Percentiles rank a stretch among this genome's conserved stretches.
Conservation (phyloP, 2,329 filamentous ascomycete species). For the Beauveria pseudobassiana region DNA sequence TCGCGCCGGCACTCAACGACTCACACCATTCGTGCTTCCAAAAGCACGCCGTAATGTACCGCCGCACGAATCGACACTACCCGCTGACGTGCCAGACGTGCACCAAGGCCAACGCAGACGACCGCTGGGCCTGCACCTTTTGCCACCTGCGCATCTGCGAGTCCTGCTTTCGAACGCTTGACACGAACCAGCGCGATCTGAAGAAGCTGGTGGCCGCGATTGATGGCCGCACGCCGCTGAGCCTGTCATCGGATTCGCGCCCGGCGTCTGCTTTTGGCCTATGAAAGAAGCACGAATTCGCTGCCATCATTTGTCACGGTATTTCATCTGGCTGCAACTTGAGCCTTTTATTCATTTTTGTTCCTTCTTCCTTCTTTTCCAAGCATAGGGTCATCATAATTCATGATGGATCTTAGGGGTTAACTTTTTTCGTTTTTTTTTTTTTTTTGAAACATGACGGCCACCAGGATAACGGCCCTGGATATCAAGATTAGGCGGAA, state of each 20-base stretch:
- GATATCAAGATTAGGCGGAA: neutral
- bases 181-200: constrained; percentile 35
- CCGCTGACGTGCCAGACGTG: constrained; percentile 49
- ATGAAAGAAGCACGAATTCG: neutral
- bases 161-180: constrained; percentile 36
- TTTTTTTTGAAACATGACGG: neutral
- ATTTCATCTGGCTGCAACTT: too few species aligned
- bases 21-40: constrained; percentile 40
- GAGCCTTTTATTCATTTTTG: too few species aligned
- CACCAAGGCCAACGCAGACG: constrained; percentile 34
- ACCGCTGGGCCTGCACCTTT: constrained; percentile 41
- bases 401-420: too few species aligned
- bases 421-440: too few species aligned
- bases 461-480: neutral
- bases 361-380: too few species aligned
- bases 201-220: constrained; percentile 30
- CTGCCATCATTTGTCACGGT: too few species aligned
- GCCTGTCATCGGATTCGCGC: neutral
- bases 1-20: constrained; percentile 36
- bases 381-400: too few species aligned
- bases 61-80: constrained; percentile 40
- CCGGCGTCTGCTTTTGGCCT: constrained; percentile 3
- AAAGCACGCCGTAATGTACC: constrained; percentile 40
- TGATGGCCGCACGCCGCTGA: neutral
- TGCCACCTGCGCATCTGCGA: constrained; percentile 47